A percentile compares a stretch with the other conserved stretches of the same genome.
phyloP scores from a whole-genome alignment of 1,139 yeast species.

The Yamadazyma blattariae region DNA sequence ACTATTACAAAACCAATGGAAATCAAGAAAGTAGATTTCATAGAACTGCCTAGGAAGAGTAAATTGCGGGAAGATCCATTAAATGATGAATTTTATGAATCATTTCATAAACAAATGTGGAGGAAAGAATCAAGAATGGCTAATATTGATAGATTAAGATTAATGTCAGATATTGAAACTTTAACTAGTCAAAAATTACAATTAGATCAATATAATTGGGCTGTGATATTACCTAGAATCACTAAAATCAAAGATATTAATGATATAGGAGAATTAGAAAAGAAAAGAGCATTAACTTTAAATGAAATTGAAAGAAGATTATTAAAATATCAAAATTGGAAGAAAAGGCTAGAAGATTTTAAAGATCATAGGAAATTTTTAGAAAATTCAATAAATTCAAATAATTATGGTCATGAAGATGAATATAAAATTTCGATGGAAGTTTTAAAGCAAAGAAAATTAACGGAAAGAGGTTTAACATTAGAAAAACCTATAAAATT shows the following conservation, averaged over 20 bases:
- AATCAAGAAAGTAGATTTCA: neutral
- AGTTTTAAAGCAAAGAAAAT: constrained; percentile 18
- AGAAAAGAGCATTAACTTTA: constrained; percentile 51
- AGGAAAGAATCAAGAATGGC: constrained; percentile 65
- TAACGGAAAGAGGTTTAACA: constrained; percentile 16
- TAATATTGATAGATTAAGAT: constrained; percentile 52
- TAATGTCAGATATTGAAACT: constrained; percentile 50
- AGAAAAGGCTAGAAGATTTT: constrained; percentile 27
- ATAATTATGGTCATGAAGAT: constrained; percentile 10
- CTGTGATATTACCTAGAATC: constrained; percentile 44
- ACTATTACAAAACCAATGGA: constrained; percentile 1
- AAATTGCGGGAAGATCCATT: constrained; percentile 37
- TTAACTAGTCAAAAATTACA: constrained; percentile 43
- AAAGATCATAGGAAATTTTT: constrained; percentile 23
- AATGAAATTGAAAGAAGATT: constrained; percentile 48
- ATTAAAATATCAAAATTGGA: constrained; percentile 46
- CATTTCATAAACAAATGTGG: constrained; percentile 61
- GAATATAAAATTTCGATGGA: constrained; percentile 20
- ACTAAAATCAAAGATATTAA: constrained; percentile 50
- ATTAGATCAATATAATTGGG: constrained; percentile 58
- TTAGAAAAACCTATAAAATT: constrained; percentile 27
- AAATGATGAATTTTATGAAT: constrained; percentile 39
- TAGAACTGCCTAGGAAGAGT: constrained; percentile 19
- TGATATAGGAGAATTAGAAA: constrained; percentile 46
- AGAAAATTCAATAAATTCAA: constrained; percentile 12